These are phyloP conservation scores for Mortierella sp. DNA, from an alignment of 371 early-diverging fungal species.

Conservation along the genomic window DNA sequence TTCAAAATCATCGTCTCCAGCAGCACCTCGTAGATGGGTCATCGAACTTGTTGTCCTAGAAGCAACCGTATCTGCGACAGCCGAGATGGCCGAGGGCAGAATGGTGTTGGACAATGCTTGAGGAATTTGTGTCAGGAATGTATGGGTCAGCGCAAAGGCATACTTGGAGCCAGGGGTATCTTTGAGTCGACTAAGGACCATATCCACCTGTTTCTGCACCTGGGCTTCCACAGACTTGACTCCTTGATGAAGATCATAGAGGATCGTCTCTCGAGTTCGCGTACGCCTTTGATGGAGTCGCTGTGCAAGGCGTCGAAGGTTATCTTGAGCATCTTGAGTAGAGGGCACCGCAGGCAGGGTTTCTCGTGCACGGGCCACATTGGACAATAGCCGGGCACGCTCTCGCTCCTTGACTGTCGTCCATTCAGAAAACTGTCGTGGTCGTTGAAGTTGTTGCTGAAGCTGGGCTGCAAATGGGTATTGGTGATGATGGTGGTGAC, in stretches of 20 bases:
- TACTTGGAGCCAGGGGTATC: conserved; percentile 43
- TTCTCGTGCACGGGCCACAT: conserved; percentile 30
- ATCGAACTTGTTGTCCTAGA: conserved; percentile 40
- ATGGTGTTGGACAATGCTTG: conserved; percentile 31
- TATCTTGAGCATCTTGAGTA: conserved; percentile 34
- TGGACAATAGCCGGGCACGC: conserved; percentile 31
- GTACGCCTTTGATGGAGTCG: conserved; percentile 42
- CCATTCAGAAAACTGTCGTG: conserved; percentile 49
- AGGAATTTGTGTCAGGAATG: conserved; percentile 36
- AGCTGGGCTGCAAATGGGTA: conserved; percentile 6
- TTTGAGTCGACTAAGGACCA: conserved; percentile 42
- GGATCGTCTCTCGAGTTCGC: conserved; percentile 37
- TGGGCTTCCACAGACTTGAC: conserved; percentile 48
- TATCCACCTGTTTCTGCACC: conserved; percentile 49
- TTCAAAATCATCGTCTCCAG: conserved; percentile 42
- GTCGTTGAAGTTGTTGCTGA: conserved; percentile 27
- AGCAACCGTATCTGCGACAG: conserved; percentile 46
- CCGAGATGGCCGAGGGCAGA: conserved; percentile 46
- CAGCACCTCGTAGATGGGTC: conserved; percentile 30
- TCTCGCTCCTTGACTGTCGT: conserved; percentile 43
- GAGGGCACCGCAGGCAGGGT: conserved; percentile 17
- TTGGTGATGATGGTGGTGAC: conserved; percentile 19
- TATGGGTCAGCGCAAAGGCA: conserved; percentile 46
- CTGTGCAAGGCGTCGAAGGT: conserved; percentile 34
- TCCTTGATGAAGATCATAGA: conserved; percentile 45